Base-by-base conservation (phyloP, 1,139 yeast genomes). In the Scheffersomyces insectosa region DNA sequence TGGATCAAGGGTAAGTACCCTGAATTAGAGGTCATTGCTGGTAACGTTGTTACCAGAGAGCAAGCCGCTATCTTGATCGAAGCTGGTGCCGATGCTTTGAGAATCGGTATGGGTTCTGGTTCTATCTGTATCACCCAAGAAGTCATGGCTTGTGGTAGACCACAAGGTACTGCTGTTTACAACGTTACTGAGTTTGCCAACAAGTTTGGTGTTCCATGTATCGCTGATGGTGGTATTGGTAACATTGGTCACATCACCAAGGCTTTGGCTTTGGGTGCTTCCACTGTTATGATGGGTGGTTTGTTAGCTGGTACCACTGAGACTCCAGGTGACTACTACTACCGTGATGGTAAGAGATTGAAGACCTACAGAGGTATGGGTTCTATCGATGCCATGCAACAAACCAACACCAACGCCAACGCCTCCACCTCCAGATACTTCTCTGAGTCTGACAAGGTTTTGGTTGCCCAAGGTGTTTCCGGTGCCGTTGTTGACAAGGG, bases 131-230 rank as follows among this genome's bases (percentile, higher is more conserved):
- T 93, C 65, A 93, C 99, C 45, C 99, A 95, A 77, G 99, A 93
- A 75, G 99, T 93, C 48, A 93, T 93, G 99, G 99, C 99, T 41
- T 95, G 97, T 75, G 99, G 99, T 73, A 91, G 99, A 80, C 99
- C 99, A 48, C 99, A 95, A 79, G 99, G 98, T 74, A 88, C 97
- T 50, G 97, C 97, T 48, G 96, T 89, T 44, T 88, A 80, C 75
- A 83, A 82, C 50, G 97, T 89, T 41, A 77, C 90, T 50, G 91
- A 89, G 73, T 88, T 89, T 65, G 91, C 96, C 56, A 83, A 82
- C 70, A 78, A 81, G 66, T 89, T 89, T 63, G 97, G 97, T 62
- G 91, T 89, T 54, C 96, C 97, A 62, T 88, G 97, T 74, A 90
- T 93, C 59, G 99, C 99, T 55, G 99, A 93, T 68, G 99, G 99